Base-by-base conservation (phyloP, 805 yeast species). In the Cyberlindnera mycetangii region DNA sequence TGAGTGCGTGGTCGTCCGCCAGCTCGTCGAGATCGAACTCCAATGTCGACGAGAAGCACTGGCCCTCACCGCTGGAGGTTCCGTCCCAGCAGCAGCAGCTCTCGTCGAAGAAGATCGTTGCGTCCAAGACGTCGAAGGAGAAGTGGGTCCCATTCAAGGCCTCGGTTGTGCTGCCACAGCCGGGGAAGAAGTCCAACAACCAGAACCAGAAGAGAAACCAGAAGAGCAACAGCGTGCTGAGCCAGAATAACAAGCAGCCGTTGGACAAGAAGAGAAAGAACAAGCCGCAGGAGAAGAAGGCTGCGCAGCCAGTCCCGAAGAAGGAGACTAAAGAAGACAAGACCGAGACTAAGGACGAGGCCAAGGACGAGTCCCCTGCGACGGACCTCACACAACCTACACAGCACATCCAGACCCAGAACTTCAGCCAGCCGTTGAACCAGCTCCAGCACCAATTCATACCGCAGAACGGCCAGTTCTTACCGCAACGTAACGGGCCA, bases 121-220 rank as follows among this genome's bases (percentile, higher is more conserved):
- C 36, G 37, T 49, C 53, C 37, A 58, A 56, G 38, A 48, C 50
- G 12, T 54, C 61, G 2, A 79, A 76, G 56, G 84, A 78, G 55
- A 85, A 83, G 60, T 82, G 88, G 87, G 75, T 81, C 32, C 88
- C 88, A n/a, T 78, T 76, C 60, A 74, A 78, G 53, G 85, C 79
- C 21, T 65, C 77, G 33, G 76, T 76, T 38, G 74, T 73, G 21
- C 67, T 75, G 32, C 68, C 74, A 17, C 61, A 58, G 42, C 61
- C 67, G 11, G 51, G 50, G 25, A 39, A 50, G 44, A 56, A 53
- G 41, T 41, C 49, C 44, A 41, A 53, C 31, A 40, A 37, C 31
- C 4, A 9, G 12, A 32, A 37, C 36, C 44, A 45, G 47, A 48
- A n/a, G n/a, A 52, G 47, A 48, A 52, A 47, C 38, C 12, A 51